Evolutionary conservation across 768 basidiomycete genomes (phyloP).

Genomic region (Filobasidium floriforme): DNA sequence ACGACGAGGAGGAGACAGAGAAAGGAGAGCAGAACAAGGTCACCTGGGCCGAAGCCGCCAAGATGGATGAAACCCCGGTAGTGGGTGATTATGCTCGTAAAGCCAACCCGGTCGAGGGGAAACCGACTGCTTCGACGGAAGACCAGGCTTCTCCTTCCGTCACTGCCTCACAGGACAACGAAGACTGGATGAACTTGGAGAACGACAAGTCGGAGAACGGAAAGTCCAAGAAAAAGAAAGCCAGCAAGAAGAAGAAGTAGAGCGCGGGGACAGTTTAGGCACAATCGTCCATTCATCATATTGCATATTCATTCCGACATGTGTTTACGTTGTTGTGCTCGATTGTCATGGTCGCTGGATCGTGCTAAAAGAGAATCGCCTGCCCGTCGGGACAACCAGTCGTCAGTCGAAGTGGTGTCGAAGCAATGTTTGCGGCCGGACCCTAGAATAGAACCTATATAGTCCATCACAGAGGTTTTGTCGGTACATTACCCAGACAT

Average conservation of each 20-base stretch:
- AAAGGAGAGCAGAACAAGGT: slow-evolving; percentile 8
- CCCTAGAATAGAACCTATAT: too few species aligned
- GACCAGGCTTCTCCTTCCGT: background rate
- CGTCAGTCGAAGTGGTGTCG: background rate
- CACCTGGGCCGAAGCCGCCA: slow-evolving; percentile 32
- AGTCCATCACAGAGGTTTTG: too few species aligned
- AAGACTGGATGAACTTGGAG: slow-evolving; percentile 36
- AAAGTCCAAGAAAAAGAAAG: slow-evolving; percentile 24
- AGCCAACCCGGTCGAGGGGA: slow-evolving; percentile 12
- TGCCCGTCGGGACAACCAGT: background rate
- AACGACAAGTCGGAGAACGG: slow-evolving; percentile 12
- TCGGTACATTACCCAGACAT: background rate
- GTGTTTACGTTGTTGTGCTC: background rate
- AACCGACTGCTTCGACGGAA: background rate
- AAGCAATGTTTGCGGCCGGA: too few species aligned
- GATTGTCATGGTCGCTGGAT: too few species aligned
- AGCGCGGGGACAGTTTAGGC: background rate
- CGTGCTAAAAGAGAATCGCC: background rate
- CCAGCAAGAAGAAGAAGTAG: slow-evolving; percentile 30
- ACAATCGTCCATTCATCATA: background rate
- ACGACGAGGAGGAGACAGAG: slow-evolving; percentile 47
- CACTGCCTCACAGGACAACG: slow-evolving; percentile 25
- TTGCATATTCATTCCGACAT: background rate
- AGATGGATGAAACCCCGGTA: slow-evolving; percentile 32
- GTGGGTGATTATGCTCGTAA: slow-evolving; percentile 25